Evolutionary conservation across 768 basidiomycete species (phyloP).

Genomic region (Mrakia blollopis): DNA sequence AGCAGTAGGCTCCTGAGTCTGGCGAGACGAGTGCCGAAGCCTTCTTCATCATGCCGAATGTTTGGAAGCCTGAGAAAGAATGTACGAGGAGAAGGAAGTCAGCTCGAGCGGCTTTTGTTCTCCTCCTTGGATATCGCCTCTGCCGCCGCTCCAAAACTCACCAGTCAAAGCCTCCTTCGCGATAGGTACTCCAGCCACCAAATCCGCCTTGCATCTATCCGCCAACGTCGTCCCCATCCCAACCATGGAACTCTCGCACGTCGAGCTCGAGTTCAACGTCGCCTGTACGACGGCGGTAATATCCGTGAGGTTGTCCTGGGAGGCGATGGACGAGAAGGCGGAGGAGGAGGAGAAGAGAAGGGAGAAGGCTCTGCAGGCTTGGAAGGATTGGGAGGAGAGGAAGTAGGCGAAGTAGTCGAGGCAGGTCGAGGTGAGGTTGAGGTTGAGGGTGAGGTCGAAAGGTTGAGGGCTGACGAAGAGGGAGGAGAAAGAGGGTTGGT

Average conservation of each 20-base stretch:
- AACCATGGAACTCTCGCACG: slow-evolving; percentile 14
- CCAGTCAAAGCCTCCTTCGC: slow-evolving; percentile 27
- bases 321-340: slow-evolving; percentile 14
- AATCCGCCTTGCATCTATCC: slow-evolving; percentile 17
- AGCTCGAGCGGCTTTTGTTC: not conserved
- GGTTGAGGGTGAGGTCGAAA: slow-evolving; percentile 58
- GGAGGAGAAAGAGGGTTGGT: not conserved
- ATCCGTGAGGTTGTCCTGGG: not conserved
- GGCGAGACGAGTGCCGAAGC: slow-evolving; percentile 60
- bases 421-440: slow-evolving; percentile 68
- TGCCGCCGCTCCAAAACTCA: not conserved
- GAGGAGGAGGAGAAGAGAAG: slow-evolving; percentile 49
- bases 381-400: slow-evolving; percentile 58
- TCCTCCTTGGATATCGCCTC: not conserved
- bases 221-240: not conserved
- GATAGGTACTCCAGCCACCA: slow-evolving; percentile 19
- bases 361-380: slow-evolving; percentile 72
- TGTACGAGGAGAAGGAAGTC: not conserved
- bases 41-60: slow-evolving; percentile 60
- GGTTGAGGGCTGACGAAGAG: slow-evolving; percentile 55
- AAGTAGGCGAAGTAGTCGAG: slow-evolving; percentile 70
- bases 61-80: slow-evolving; percentile 51
- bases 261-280: slow-evolving; percentile 1
- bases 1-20: slow-evolving; percentile 64
- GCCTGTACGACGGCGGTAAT: slow-evolving; percentile 6